These are phyloP conservation scores for Lactarius sanguifluus DNA, from an alignment of 768 basidiomycete genomes.

Conservation along the genomic window DNA sequence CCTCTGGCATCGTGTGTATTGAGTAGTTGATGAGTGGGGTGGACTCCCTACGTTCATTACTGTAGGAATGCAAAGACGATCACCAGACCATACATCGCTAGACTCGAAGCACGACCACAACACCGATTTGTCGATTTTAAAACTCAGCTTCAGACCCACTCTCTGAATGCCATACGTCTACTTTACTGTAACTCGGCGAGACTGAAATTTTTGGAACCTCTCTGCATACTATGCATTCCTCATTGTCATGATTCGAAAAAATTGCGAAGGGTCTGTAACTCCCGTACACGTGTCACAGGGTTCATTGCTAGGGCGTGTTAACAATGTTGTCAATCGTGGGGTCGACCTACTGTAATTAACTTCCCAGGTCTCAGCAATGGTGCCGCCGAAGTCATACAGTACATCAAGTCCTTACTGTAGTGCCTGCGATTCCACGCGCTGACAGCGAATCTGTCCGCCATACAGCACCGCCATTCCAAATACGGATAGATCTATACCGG, in stretches of 20 bases:
- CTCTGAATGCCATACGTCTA: not conserved
- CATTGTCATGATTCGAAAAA: not conserved
- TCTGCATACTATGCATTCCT: not conserved
- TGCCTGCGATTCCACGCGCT: not conserved
- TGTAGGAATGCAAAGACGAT: not conserved
- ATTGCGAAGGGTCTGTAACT: not conserved
- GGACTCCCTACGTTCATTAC: not conserved
- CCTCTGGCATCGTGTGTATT: not conserved
- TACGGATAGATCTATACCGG: not conserved
- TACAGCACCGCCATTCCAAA: not conserved
- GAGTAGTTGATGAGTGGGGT: not conserved
- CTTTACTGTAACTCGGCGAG: not conserved
- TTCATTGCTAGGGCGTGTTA: not conserved
- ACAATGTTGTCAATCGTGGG: not conserved
- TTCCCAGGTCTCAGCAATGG: not conserved
- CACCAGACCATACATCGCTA: conserved; percentile 1
- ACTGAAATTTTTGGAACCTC: not conserved
- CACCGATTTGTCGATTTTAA: not conserved
- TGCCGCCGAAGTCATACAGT: not conserved
- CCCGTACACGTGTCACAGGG: not conserved
- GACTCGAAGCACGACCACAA: not conserved
- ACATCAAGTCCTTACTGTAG: not conserved
- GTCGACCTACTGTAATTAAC: not conserved
- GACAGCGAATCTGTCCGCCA: not conserved
- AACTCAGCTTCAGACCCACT: not conserved